Percentiles rank a stretch among this genome's conserved stretches.
Conservation (phyloP, 2,329 filamentous ascomycete species). For the Dothistroma pini region DNA sequence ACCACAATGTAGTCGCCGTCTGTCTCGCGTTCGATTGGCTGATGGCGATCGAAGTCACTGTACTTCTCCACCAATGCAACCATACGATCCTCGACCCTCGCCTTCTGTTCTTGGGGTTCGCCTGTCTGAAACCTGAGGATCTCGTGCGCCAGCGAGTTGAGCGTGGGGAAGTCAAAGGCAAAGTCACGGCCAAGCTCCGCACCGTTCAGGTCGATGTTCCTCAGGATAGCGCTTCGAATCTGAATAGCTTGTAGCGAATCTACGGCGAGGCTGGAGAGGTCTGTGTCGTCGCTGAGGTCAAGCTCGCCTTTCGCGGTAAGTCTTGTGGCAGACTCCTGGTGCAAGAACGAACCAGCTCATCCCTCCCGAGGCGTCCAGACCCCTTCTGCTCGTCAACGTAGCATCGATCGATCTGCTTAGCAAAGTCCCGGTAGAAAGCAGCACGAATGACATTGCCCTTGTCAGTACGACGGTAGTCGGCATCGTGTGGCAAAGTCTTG, state of each 20-base stretch:
- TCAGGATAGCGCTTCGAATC: conserved; percentile 51
- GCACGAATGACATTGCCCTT: conserved; percentile 54
- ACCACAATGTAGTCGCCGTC: conserved; percentile 33
- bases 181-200: conserved; percentile 52
- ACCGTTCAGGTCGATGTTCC: conserved; percentile 49
- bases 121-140: conserved; percentile 43
- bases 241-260: conserved; percentile 44
- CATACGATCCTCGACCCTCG: conserved; percentile 43
- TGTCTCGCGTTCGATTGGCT: conserved; percentile 12
- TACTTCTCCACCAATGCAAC: conserved; percentile 42
- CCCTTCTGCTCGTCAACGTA: conserved; percentile 35
- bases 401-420: conserved; percentile 43
- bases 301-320: conserved; percentile 7
- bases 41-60: conserved; percentile 32
- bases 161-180: conserved; percentile 55
- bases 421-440: conserved; percentile 46
- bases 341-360: conserved; percentile 10
- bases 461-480: conserved; percentile 49
- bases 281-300: conserved; percentile 22
- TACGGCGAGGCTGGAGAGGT: conserved; percentile 33
- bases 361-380: conserved; percentile 5
- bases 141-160: conserved; percentile 45
- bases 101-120: conserved; percentile 25
- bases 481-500: conserved; percentile 42
- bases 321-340: neutral